A percentile compares a stretch with the other conserved stretches of the same genome.
These are phyloP conservation scores for Apophysomyces trapeziformis DNA, from an alignment of 371 early-diverging fungal genomes.

Conservation along the genomic window DNA sequence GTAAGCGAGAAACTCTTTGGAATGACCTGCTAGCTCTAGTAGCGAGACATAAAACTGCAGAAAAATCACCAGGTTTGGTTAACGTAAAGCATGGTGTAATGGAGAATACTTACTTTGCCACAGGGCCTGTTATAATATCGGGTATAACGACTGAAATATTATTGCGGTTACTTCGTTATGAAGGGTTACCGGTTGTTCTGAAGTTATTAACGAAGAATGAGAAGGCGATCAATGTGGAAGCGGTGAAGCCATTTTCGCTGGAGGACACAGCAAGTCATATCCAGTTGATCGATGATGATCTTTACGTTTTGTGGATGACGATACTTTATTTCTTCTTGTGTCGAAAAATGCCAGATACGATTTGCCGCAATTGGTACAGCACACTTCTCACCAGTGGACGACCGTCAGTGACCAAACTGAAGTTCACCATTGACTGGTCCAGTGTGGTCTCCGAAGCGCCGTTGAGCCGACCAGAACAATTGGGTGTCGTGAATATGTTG, in stretches of 20 bases:
- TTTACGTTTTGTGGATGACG: constrained; percentile 39
- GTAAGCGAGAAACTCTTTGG: not conserved
- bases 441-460: constrained; percentile 19
- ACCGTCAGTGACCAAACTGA: constrained; percentile 16
- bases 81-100: not conserved
- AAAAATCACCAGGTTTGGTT: constrained; percentile 5
- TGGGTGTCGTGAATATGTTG: constrained; percentile 33
- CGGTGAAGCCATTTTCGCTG: constrained; percentile 22
- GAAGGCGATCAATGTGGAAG: constrained; percentile 10
- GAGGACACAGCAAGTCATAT: constrained; percentile 20
- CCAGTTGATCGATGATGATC: constrained; percentile 29
- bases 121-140: constrained; percentile 20
- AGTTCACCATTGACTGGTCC: constrained; percentile 40
- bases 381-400: constrained; percentile 25
- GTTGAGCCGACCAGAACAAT: constrained; percentile 27
- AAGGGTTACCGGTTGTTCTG: constrained; percentile 20
- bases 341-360: constrained; percentile 22
- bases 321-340: constrained; percentile 32
- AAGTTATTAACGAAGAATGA: constrained; percentile 20
- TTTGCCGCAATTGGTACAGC: constrained; percentile 33
- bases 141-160: constrained; percentile 28
- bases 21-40: constrained; percentile 2
- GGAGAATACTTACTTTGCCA: constrained; percentile 4
- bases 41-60: constrained; percentile 7
- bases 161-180: constrained; percentile 21